Evolutionary conservation across 768 basidiomycete species (phyloP).

Genomic region (Cubamyces lactineus): DNA sequence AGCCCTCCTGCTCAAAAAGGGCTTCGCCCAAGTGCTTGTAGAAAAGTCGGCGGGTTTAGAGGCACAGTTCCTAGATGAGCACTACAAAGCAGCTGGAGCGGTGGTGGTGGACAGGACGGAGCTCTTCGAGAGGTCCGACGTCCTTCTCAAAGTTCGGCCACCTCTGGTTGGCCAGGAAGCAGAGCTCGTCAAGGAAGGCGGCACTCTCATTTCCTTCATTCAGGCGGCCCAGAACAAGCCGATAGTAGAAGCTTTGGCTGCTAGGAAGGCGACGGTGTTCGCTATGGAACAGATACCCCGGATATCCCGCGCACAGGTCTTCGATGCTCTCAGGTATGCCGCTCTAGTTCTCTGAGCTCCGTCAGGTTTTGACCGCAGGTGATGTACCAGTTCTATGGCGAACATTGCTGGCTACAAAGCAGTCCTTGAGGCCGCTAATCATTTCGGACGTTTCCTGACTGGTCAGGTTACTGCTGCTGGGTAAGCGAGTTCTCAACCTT

Average conservation of each 20-base stretch:
- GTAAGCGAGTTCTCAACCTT: slow-evolving; percentile 44
- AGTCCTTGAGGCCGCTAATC: slow-evolving; percentile 86
- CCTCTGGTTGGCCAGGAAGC: slow-evolving; percentile 68
- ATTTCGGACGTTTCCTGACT: slow-evolving; percentile 87
- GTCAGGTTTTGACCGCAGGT: background rate
- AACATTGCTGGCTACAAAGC: slow-evolving; percentile 95
- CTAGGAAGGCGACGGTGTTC: slow-evolving; percentile 70
- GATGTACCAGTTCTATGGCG: slow-evolving; percentile 74
- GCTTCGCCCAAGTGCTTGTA: slow-evolving; percentile 72
- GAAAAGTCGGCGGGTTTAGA: slow-evolving; percentile 70
- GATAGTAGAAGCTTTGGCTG: slow-evolving; percentile 70
- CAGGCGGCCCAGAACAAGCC: slow-evolving; percentile 82
- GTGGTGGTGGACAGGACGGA: slow-evolving; percentile 74
- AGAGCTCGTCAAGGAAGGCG: slow-evolving; percentile 65
- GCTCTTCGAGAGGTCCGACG: slow-evolving; percentile 69
- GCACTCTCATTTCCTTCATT: slow-evolving; percentile 82
- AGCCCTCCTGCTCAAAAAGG: slow-evolving; percentile 77
- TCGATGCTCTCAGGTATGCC: slow-evolving; percentile 81
- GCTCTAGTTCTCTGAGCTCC: background rate
- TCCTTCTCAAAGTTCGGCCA: slow-evolving; percentile 85
- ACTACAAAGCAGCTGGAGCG: slow-evolving; percentile 79
- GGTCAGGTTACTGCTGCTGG: slow-evolving; percentile 92
- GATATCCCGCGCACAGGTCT: slow-evolving; percentile 88
- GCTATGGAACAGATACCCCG: slow-evolving; percentile 94
- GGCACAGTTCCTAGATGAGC: slow-evolving; percentile 82